Evolutionary conservation across 441 rosid species (phyloP).

Genomic region (Syzygium syzygioides): DNA sequence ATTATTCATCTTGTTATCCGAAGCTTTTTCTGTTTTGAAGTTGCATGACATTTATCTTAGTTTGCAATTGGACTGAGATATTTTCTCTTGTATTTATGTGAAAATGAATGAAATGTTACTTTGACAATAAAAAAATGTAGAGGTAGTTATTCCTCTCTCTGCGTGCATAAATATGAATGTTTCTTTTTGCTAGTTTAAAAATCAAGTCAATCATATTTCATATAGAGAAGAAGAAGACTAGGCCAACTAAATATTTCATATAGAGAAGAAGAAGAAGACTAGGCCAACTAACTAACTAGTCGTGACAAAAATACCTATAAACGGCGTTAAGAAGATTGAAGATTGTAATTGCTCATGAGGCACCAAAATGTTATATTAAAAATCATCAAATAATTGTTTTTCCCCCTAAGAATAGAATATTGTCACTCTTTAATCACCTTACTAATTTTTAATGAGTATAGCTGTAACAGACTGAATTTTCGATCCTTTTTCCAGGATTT

Average conservation of each 20-base stretch:
- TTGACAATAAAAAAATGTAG: too few species aligned
- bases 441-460: too few species aligned
- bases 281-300: background rate
- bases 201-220: background rate
- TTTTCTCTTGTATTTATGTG: background rate
- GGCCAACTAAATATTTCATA: background rate
- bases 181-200: background rate
- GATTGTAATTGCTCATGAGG: background rate
- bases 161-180: background rate
- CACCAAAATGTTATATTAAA: background rate
- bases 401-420: background rate
- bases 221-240: background rate
- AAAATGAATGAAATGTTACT: too few species aligned
- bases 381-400: background rate
- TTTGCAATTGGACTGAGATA: too few species aligned
- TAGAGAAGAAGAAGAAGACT: background rate
- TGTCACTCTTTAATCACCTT: background rate
- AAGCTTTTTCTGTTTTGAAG: too few species aligned
- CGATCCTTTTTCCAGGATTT: too few species aligned
- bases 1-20: too few species aligned
- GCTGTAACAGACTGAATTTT: too few species aligned
- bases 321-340: background rate
- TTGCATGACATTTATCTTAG: too few species aligned
- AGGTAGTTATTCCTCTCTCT: background rate
- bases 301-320: background rate